Evolutionary conservation across 2,329 filamentous ascomycete species (phyloP).

Genomic region (Simplicillium aogashimaense): DNA sequence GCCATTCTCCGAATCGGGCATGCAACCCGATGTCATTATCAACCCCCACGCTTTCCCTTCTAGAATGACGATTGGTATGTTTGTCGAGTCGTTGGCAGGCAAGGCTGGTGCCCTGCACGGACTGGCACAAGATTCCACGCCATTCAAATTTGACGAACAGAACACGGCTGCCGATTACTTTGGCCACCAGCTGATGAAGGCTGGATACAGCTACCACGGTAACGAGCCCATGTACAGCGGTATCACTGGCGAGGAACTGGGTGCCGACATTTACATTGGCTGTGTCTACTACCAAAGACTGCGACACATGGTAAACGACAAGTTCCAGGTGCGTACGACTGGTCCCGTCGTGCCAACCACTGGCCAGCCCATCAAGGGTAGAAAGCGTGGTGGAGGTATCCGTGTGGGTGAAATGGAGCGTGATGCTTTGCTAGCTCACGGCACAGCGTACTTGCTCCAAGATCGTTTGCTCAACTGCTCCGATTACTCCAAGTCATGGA

Average conservation of each 20-base stretch:
- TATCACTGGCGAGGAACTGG: conserved; percentile 88
- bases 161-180: conserved; percentile 92
- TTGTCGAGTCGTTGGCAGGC: conserved; percentile 91
- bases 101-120: conserved; percentile 93
- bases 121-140: conserved; percentile 90
- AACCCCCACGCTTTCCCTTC: conserved; percentile 99
- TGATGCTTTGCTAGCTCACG: conserved; percentile 88
- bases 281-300: conserved; percentile 98
- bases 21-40: conserved; percentile 96
- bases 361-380: conserved; percentile 92
- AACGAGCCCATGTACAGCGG: conserved; percentile 99
- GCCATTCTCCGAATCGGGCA: conserved; percentile 94
- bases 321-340: conserved; percentile 95
- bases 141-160: conserved; percentile 88
- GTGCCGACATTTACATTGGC: conserved; percentile 91
- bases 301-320: conserved; percentile 99
- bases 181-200: conserved; percentile 87
- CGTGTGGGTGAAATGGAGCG: conserved; percentile 99
- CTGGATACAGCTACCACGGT: conserved; percentile 95
- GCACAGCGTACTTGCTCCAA: conserved; percentile 87
- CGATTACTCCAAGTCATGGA: conserved; percentile 81
- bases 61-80: conserved; percentile 99
- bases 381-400: conserved; percentile 94
- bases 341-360: conserved; percentile 85
- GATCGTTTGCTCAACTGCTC: conserved; percentile 96